Percentiles rank a stretch among this genome's conserved stretches.
These are phyloP conservation scores for Petasospora fabianii DNA, from an alignment of 1,139 yeast genomes.

Conservation along the genomic window DNA sequence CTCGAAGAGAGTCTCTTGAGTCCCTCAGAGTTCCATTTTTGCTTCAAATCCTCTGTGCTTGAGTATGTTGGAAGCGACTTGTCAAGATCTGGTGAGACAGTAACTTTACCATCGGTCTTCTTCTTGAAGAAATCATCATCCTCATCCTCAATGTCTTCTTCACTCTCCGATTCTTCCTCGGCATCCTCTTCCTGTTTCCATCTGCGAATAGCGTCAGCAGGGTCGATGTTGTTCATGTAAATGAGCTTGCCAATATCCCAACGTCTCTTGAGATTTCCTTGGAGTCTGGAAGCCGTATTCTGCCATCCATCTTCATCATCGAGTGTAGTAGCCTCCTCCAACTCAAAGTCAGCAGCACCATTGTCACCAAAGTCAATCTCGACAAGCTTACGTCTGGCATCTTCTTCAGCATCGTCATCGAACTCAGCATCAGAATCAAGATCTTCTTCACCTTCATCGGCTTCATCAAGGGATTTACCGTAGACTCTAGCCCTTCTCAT, in stretches of 20 bases:
- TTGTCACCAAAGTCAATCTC: slow-evolving; percentile 49
- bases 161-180: slow-evolving; percentile 33
- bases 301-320: slow-evolving; percentile 44
- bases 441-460: slow-evolving; percentile 43
- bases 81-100: slow-evolving; percentile 31
- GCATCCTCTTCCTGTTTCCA: slow-evolving; percentile 62
- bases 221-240: slow-evolving; percentile 72
- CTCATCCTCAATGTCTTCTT: slow-evolving; percentile 50
- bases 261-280: slow-evolving; percentile 42
- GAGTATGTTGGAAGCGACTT: slow-evolving; percentile 38
- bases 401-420: slow-evolving; percentile 34
- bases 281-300: slow-evolving; percentile 44
- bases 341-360: slow-evolving; percentile 40
- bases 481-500: slow-evolving; percentile 59
- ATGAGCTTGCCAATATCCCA: slow-evolving; percentile 83
- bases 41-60: slow-evolving; percentile 45
- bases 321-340: slow-evolving; percentile 42
- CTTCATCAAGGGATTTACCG: slow-evolving; percentile 53
- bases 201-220: slow-evolving; percentile 68
- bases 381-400: slow-evolving; percentile 35
- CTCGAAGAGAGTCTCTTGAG: slow-evolving; percentile 50
- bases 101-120: slow-evolving; percentile 31
- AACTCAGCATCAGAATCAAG: slow-evolving; percentile 39
- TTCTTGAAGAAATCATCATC: slow-evolving; percentile 68
- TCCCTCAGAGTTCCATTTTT: slow-evolving; percentile 52